A percentile compares a stretch with the other conserved stretches of the same genome.
Evolutionary conservation across 371 early-diverging fungal species (phyloP).

Genomic region (Rhizomucor miehei): DNA sequence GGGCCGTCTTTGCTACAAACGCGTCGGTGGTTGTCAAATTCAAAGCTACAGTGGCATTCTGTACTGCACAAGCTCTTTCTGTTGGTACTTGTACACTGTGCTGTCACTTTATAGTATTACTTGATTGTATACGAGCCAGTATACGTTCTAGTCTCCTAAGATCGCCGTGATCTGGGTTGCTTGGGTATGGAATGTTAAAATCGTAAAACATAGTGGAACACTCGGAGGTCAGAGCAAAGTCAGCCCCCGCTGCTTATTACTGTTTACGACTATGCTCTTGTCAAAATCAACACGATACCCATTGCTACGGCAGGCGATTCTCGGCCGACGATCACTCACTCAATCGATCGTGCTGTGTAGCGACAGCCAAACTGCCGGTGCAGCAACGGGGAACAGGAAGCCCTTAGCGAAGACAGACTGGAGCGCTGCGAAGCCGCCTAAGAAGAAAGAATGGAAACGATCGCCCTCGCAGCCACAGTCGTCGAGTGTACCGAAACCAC

Average conservation of each 20-base stretch:
- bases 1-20: conserved; percentile 40
- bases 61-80: conserved; percentile 47
- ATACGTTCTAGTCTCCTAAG: conserved; percentile 35
- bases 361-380: no score
- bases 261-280: no score
- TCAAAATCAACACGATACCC: no score
- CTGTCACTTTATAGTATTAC: conserved; percentile 16
- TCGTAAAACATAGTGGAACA: conserved; percentile 55
- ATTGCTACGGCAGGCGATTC: no score
- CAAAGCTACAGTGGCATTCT: conserved; percentile 71
- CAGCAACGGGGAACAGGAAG: no score
- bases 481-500: conserved; percentile 28
- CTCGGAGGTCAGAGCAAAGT: not conserved
- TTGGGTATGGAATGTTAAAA: conserved; percentile 57
- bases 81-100: not conserved
- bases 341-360: no score
- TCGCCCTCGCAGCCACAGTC: conserved; percentile 17
- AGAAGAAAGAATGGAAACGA: no score
- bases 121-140: conserved; percentile 36
- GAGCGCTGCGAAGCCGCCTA: no score
- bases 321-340: no score
- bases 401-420: no score
- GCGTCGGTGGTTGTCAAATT: conserved; percentile 56
- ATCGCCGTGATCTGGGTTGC: conserved; percentile 21
- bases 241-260: not conserved